These are phyloP conservation scores for Syzygium oleosum DNA, from an alignment of 345 rosid species.

Conservation along the genomic window DNA sequence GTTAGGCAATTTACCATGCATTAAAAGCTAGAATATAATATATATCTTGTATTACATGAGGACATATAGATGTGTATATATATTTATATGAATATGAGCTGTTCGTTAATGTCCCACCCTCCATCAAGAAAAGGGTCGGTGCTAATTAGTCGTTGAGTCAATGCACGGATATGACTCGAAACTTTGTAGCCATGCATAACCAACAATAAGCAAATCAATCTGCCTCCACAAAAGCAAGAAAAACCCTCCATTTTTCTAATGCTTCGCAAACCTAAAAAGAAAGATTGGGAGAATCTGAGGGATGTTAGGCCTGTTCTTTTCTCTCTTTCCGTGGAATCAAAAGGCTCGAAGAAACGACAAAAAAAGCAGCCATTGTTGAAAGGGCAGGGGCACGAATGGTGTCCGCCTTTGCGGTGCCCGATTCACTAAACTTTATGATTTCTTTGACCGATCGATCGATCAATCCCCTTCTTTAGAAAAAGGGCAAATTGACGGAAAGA, in stretches of 20 bases:
- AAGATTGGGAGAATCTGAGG: not conserved
- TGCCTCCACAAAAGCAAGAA: not conserved
- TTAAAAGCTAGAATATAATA: not conserved
- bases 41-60: not conserved
- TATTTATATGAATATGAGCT: not conserved
- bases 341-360: not conserved
- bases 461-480: not conserved
- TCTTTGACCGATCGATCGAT: not conserved
- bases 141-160: not conserved
- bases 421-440: not conserved
- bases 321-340: not conserved
- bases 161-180: not conserved
- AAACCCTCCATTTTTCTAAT: not conserved
- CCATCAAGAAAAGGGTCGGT: not conserved
- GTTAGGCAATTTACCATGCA: not conserved
- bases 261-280: not conserved
- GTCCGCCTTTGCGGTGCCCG: not conserved
- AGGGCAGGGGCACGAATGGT: not conserved
- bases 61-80: not conserved
- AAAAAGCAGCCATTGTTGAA: not conserved
- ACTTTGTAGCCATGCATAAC: not conserved
- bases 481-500: not conserved
- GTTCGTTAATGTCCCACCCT: not conserved
- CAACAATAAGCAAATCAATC: not conserved
- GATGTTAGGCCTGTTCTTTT: not conserved